Base-by-base conservation (phyloP, 495 filamentous ascomycete genomes). In the Neurospora tetrasperma region DNA sequence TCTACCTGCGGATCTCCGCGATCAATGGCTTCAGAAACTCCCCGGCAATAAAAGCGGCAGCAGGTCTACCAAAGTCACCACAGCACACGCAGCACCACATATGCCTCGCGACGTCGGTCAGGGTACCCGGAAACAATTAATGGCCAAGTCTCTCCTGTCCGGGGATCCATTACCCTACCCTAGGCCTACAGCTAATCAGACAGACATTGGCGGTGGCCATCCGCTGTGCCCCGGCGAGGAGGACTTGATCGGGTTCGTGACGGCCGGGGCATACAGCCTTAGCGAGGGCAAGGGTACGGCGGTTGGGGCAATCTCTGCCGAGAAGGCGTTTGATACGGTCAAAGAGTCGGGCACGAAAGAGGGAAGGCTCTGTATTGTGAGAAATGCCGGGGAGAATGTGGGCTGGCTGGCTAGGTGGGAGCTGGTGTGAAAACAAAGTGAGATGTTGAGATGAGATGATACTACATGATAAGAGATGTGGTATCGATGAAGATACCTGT, bases 181-280 rank as follows among this genome's bases (percentile, higher is more conserved):
- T 41, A 76, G 68, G 46, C 76, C 78, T 2, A 1, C 71, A 72
- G 41, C 76, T 72, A 73, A 74, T 71, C 70, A 77, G 75, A 76
- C 74, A 73, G 82, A 73, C 76, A 84, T 79, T 27, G 81, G 84
- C 42, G 85, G 85, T 0, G 27, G 54, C 27, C 89, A 92, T 73
- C 88, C 92, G 0, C 78, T 87, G 1, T 88, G 92, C 6, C 96
- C 96, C 0, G 81, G 83, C 2, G 91, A 92, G 73, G 85, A 87
- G 16, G 93, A 97, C 77, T 83, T 98, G 40, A 91, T 99, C 46
- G 96, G 96, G 0, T 99, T 97, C 79, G 90, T 98, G 27, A 97
- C 94, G 31, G 92, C 90, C 3, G 96, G 95, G 3, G 91, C 92
- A 70, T 97, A 91, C 75, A 92, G 92, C 75, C 84, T 98, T 4